Evolutionary conservation across 352 stramenopile species (phyloP), one percentile per base, ranked within the genome.

Genomic region (Pythium vanterpoolii): DNA sequence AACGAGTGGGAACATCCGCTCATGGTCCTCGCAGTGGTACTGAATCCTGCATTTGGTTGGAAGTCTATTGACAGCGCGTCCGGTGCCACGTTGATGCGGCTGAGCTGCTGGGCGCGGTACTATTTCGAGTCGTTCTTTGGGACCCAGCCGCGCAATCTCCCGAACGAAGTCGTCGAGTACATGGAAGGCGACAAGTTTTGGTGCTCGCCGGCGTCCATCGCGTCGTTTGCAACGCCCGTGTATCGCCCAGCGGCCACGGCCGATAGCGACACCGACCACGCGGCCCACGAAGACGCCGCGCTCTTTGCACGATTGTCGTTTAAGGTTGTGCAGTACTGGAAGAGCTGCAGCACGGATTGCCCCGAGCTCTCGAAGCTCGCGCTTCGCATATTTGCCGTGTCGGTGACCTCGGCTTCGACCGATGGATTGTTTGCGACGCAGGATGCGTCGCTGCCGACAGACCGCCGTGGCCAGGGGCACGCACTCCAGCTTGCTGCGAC

Each of bases 151-250:
- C 45, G 56, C 18, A 56, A 58, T 7, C 38, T 69, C 5, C 31
- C 56, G 13, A 69, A 63, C 19, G 61, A 69, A 19, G 19, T 69
- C 6, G 47, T 69, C 33, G 61, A 69, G 49, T 69, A 64, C 33
- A 44, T 62, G 18, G 61, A 69, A 51, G 61, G 61, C 11, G 61
- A 64, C 50, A 69, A 69, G 34, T 69, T 69, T 21, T 69, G 61
- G 61, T 69, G 61, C 47, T 63, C 61, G 13, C 33, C 61, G 28
- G 42, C 61, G 16, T 63, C 55, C 6, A 60, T 69, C 34, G 50
- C 39, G 14, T 63, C 55, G 16, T 69, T 69, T 24, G 24, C 39
- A 1, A 54, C 60, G 21, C 53, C 49, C 5, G 45, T 59, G 24
- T 58, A 58, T 39, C 51, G 36, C 9, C 36, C 52, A 3, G 24